Evolutionary conservation across 768 basidiomycete genomes (phyloP).

Genomic region (Dendrothele bispora): DNA sequence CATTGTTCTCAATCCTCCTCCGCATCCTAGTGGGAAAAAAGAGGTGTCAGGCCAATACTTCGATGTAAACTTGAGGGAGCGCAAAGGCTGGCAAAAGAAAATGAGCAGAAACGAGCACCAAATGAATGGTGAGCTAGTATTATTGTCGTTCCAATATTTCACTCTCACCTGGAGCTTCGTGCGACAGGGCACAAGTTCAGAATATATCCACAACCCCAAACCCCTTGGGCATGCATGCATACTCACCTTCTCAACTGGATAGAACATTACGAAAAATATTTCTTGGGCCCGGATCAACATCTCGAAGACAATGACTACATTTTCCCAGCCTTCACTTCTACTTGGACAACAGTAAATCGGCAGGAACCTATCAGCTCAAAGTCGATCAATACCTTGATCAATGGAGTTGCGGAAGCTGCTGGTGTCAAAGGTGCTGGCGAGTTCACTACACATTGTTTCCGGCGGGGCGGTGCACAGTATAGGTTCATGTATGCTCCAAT

Average conservation of each 20-base stretch:
- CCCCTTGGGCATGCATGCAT: background rate
- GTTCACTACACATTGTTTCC: conserved; percentile 20
- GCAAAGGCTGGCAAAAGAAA: too few relatives aligned
- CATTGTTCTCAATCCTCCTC: background rate
- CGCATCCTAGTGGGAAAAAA: background rate
- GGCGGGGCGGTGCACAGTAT: too few relatives aligned
- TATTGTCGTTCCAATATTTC: background rate
- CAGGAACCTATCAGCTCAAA: background rate
- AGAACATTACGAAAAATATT: background rate
- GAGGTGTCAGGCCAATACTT: background rate
- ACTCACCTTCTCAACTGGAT: background rate
- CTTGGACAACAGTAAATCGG: background rate
- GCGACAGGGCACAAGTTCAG: background rate
- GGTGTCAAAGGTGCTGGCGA: background rate
- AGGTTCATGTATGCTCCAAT: conserved; percentile 21
- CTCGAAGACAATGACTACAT: background rate
- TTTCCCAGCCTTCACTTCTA: background rate
- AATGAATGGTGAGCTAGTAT: background rate
- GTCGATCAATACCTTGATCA: background rate
- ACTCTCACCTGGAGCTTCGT: background rate
- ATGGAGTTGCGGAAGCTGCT: background rate
- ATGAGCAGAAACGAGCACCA: background rate
- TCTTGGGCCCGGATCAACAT: background rate
- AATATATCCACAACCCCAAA: background rate
- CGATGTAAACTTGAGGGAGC: background rate